Base-by-base conservation (phyloP, 306 rosid species). In the Casuarina glauca region DNA sequence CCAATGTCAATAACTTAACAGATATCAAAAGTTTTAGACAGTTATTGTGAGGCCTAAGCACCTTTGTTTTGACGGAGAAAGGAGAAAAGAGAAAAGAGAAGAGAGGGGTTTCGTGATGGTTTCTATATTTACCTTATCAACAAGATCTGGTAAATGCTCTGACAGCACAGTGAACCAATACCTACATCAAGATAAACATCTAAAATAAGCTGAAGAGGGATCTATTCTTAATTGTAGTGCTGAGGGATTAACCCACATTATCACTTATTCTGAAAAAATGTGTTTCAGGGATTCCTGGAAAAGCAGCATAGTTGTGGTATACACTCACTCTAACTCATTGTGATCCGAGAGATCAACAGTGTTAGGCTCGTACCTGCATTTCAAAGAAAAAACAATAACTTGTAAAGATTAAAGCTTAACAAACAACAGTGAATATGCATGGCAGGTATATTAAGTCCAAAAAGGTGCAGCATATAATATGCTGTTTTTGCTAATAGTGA, bases 271-370 rank as follows among this genome's bases (percentile, higher is more conserved):
- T 44, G 41, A 53, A 63, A 12, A 68, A 68, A 39, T 11, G 15
- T 3, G 36, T 36, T 3, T 68, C 61, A 44, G 35, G 71, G 73
- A 38, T 69, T 72, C 26, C 15, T 9, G 58, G 55, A 57, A 16
- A 64, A 78, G 79, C 3, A 62, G 62, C 13, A 71, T 61, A 15
- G 41, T 26, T 32, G 12, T 5, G 51, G 45, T 62, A 77, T 61
- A 67, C 76, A 78, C 98, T 93, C 83, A 96, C 99, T 96, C 94
- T 75, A 96, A 82, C 87, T 96, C 99, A 74, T 86, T 73, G 74
- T 71, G 94, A 84, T 93, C 93, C 50, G 96, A 81, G 43, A 96
- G 98, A 86, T 96, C 99, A 80, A 96, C 93, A 16, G 99, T 96
- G 70, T 96, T 93, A 63, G 99, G 99, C 75, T 96, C 99, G 77